Conservation (phyloP, 441 rosid species). For the Arabidopsis hybrid region DNA sequence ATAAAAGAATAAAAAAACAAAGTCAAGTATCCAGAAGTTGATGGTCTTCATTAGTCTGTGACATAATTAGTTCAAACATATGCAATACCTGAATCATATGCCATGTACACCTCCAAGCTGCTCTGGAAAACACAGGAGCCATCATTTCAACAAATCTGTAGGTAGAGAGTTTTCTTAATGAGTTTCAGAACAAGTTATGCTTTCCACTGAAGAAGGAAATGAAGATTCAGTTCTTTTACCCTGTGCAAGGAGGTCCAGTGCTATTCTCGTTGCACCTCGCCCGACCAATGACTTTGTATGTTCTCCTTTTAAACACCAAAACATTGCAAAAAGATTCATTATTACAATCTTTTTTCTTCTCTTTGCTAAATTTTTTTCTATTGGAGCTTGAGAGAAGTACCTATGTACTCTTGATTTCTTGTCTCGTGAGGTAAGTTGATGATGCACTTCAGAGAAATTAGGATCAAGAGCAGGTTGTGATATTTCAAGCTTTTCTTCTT, state of each 20-base stretch:
- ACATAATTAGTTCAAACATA: slow-evolving; percentile 8
- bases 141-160: slow-evolving; percentile 86
- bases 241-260: slow-evolving; percentile 77
- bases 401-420: slow-evolving; percentile 65
- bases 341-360: not conserved
- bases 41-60: not conserved
- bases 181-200: not conserved
- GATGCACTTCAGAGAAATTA: slow-evolving; percentile 64
- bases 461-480: slow-evolving; percentile 93
- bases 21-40: not conserved
- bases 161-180: slow-evolving; percentile 18
- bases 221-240: slow-evolving; percentile 49
- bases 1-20: slow-evolving; percentile 8
- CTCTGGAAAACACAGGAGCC: slow-evolving; percentile 89
- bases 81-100: slow-evolving; percentile 76
- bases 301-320: slow-evolving; percentile 48
- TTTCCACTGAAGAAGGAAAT: not conserved
- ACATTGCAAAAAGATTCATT: slow-evolving; percentile 6
- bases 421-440: slow-evolving; percentile 62
- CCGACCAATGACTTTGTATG: slow-evolving; percentile 46
- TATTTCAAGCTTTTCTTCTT: slow-evolving; percentile 80
- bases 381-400: slow-evolving; percentile 44
- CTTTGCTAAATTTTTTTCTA: not conserved
- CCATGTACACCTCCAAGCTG: slow-evolving; percentile 89
- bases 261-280: slow-evolving; percentile 55